These are phyloP conservation scores for Zanthoxylum bungeanum DNA, from an alignment of 345 rosid genomes.

Conservation along the genomic window DNA sequence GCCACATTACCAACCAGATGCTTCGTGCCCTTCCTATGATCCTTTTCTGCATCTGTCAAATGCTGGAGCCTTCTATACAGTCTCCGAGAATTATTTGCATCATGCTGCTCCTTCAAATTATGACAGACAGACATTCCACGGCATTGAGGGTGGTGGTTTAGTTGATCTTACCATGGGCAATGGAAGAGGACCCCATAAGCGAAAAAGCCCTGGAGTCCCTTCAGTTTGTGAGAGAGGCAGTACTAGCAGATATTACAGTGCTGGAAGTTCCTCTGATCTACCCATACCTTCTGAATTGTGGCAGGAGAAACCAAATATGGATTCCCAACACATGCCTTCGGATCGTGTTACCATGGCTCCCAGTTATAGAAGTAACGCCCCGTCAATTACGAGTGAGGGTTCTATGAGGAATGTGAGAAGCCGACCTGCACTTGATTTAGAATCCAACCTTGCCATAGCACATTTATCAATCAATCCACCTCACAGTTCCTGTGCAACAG, in stretches of 20 bases:
- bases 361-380: conserved; percentile 40
- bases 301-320: conserved; percentile 51
- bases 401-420: conserved; percentile 78
- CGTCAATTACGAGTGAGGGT: conserved; percentile 58
- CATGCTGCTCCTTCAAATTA: conserved; percentile 60
- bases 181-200: conserved; percentile 66
- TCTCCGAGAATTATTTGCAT: conserved; percentile 47
- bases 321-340: conserved; percentile 48
- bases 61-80: conserved; percentile 40
- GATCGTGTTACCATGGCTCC: conserved; percentile 42
- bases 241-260: conserved; percentile 56
- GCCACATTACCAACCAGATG: conserved; percentile 53
- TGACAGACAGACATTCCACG: conserved; percentile 45
- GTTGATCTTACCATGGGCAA: conserved; percentile 50
- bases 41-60: conserved; percentile 41
- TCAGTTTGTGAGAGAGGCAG: conserved; percentile 70
- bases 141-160: conserved; percentile 47
- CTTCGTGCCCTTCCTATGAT: conserved; percentile 47
- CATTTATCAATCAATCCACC: conserved; percentile 41
- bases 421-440: conserved; percentile 62
- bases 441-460: conserved; percentile 42
- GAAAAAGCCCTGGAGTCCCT: conserved; percentile 68
- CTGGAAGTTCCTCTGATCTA: conserved; percentile 64
- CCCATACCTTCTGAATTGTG: conserved; percentile 44
- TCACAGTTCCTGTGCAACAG: conserved; percentile 35